Base-by-base conservation (phyloP, 1,139 yeast genomes). In the Zygosaccharomyces sapae region DNA sequence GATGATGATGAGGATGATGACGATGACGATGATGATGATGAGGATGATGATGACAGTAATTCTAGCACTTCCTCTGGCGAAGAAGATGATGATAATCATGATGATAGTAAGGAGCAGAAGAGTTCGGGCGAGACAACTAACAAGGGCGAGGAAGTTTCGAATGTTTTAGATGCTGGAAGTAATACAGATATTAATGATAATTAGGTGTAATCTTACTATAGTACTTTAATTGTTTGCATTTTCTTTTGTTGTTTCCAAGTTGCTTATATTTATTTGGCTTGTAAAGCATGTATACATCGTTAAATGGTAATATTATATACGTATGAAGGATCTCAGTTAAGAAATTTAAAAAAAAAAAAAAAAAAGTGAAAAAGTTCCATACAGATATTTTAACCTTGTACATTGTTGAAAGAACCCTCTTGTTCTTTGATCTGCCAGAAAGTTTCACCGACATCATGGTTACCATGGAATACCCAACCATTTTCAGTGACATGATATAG, bases 381-480 rank as follows among this genome's bases (percentile, higher is more conserved):
- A 12, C 10, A 12, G 36, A 27, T 33, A 35, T 20, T 38, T 56
- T 70, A 82, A 46, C 80, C 84, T 31, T 83, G 80, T 42, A 92
- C 96, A 62, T 90, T 88, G 68, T 87, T 87, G 72, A 92, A 92
- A 6, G 97, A 89, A 46, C 86, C 80, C 70, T 92, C 98, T 62
- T 80, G 73, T 62, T 79, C 90, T 70, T 90, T 90, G 59, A 87
- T 79, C 62, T 88, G 95, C 90, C 96, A 92, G 74, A 92, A 87
- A 50, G 86, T 76, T 44, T 86, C 83, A 52, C 95, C 96, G 53
- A 90, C 96, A 66, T 90, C 90, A 70, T 83, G 84, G 70, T 92
- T 90, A 54, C 99, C 99, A 64, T 92, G 97, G 73, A 80, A 92
- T 35, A 79, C 77, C 98, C 98, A 94, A 44, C 99, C 98, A 45